Evolutionary conservation across 2,329 filamentous ascomycete species (phyloP).

Genomic region (Penicillium decumbens): DNA sequence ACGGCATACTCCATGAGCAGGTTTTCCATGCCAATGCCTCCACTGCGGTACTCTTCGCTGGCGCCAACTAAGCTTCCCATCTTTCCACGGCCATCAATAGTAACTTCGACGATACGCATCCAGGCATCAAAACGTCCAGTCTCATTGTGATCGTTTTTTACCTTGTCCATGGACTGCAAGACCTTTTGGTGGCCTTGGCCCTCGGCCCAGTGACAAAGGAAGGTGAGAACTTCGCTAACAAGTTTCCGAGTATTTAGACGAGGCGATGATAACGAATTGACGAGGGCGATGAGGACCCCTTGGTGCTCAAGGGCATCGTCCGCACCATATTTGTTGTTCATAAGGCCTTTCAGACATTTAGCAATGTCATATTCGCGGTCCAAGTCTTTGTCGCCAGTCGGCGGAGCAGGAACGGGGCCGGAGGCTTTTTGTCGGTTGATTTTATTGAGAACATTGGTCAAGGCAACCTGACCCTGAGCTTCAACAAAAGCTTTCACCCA

Average conservation of each 20-base stretch:
- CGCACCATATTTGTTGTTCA: conserved; percentile 99
- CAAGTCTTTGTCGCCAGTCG: conserved; percentile 68
- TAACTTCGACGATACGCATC: conserved; percentile 98
- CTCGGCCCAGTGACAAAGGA: conserved; percentile 89
- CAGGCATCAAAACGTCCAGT: conserved; percentile 95
- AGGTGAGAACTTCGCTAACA: conserved; percentile 93
- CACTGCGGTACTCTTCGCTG: conserved; percentile 90
- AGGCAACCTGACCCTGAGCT: conserved; percentile 90
- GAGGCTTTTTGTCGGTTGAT: conserved; percentile 81
- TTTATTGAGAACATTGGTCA: conserved; percentile 89
- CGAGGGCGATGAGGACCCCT: conserved; percentile 82
- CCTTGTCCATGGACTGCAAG: conserved; percentile 83
- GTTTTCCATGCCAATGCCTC: conserved; percentile 98
- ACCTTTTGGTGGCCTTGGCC: conserved; percentile 89
- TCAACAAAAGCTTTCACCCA: conserved; percentile 98
- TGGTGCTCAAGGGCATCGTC: conserved; percentile 90
- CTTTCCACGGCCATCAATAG: conserved; percentile 92
- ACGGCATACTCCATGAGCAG: conserved; percentile 98
- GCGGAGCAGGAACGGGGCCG: conserved; percentile 62
- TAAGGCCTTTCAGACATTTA: conserved; percentile 92
- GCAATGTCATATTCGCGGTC: conserved; percentile 95
- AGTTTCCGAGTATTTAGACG: conserved; percentile 88
- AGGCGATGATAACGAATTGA: conserved; percentile 79
- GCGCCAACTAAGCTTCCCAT: conserved; percentile 97
- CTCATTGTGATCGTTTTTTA: conserved; percentile 82